Conservation (phyloP, 352 stramenopile species). For the Globisporangium nagaii region DNA sequence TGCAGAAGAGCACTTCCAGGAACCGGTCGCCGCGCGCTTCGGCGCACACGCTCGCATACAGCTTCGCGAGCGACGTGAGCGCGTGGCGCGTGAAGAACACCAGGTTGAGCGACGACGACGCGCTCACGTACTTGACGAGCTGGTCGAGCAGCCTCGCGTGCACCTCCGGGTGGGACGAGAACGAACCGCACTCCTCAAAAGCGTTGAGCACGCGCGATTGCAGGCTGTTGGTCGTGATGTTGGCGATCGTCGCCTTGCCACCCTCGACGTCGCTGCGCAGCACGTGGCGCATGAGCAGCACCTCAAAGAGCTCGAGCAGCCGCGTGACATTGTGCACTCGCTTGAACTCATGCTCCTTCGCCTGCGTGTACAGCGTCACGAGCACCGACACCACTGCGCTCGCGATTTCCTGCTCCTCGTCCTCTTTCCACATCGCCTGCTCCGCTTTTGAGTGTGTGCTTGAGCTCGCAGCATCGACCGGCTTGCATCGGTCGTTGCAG, state of each 20-base stretch:
- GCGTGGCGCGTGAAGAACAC: constrained; percentile 80
- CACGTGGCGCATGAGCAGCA: constrained; percentile 63
- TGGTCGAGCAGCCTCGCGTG: constrained; percentile 70
- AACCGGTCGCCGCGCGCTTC: constrained; percentile 55
- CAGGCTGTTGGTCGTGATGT: constrained; percentile 77
- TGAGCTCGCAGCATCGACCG: constrained; percentile 11
- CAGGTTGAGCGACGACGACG: constrained; percentile 35
- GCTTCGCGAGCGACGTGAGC: constrained; percentile 65
- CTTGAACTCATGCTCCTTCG: constrained; percentile 73
- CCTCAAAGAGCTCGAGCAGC: constrained; percentile 61
- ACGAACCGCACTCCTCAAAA: constrained; percentile 79
- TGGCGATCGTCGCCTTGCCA: constrained; percentile 29
- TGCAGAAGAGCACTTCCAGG: constrained; percentile 50
- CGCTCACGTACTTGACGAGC: constrained; percentile 50
- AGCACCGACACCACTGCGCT: constrained; percentile 69
- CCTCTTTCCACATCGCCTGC: constrained; percentile 38
- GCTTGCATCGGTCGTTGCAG: constrained; percentile 37
- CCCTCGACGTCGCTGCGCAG: constrained; percentile 22
- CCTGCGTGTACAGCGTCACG: constrained; percentile 72
- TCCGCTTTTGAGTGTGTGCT: constrained; percentile 8
- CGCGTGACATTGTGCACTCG: constrained; percentile 49
- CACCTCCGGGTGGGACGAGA: constrained; percentile 49
- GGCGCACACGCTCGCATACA: constrained; percentile 60
- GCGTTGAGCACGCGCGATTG: constrained; percentile 79
- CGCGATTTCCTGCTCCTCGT: constrained; percentile 78